phyloP scores from a whole-genome alignment of 1,284 basidiomycete genomes.

The Phenoliferia sp. region DNA sequence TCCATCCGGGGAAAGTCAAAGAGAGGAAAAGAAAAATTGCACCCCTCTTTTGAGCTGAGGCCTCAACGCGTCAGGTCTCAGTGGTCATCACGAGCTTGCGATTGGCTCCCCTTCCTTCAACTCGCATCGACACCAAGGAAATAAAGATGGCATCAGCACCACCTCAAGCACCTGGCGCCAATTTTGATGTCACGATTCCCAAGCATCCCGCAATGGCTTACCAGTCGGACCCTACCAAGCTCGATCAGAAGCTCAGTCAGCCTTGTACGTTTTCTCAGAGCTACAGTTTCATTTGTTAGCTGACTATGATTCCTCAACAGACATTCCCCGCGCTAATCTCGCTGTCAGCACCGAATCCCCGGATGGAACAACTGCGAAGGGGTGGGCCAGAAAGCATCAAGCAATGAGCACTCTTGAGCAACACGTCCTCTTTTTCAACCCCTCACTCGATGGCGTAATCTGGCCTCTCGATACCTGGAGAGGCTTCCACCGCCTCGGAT shows the following conservation, averaged over 20 bases:
- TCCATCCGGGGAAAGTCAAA: no score
- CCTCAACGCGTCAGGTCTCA: no score
- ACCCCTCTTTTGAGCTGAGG: no score
- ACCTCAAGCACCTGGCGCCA: neutral
- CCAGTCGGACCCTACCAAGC: neutral
- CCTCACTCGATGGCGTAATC: constrained; percentile 39
- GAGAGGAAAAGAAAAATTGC: no score
- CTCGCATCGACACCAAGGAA: no score
- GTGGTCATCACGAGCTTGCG: no score
- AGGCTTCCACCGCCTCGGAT: constrained; percentile 38
- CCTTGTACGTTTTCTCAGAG: constrained; percentile 5
- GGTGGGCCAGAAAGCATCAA: constrained; percentile 30
- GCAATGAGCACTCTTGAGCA: constrained; percentile 31
- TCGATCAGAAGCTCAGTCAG: constrained; percentile 9
- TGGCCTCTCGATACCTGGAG: constrained; percentile 36
- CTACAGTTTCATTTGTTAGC: neutral
- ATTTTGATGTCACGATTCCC: neutral
- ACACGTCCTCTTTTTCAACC: constrained; percentile 38
- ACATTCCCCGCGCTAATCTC: constrained; percentile 29
- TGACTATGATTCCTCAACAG: neutral
- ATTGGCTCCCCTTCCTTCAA: no score
- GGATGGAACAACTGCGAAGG: constrained; percentile 21
- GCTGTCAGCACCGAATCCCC: constrained; percentile 23
- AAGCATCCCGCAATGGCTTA: neutral
- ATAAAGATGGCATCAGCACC: no score